Evolutionary conservation across 331 rosid genomes (phyloP), one percentile per base, ranked within the genome.

Genomic region (Pyracantha coccinea): DNA sequence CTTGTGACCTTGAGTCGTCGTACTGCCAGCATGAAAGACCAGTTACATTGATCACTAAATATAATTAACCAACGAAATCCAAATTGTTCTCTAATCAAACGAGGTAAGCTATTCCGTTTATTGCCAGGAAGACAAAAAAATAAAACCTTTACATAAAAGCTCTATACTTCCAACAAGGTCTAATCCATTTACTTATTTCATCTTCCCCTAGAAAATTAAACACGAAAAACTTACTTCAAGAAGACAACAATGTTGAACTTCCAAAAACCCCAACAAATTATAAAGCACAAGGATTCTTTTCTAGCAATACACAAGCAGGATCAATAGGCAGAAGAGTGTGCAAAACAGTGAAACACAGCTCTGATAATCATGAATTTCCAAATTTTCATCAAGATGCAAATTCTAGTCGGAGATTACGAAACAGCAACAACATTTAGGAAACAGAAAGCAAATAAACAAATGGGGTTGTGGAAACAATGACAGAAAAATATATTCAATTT

Each of bases 1-100:
- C 99, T 80, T 94, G 93, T 11, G 95, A 84, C 77, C 75, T 88
- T 15, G 94, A 88, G 23, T 94, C 96, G 71, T 90, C 95, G 50
- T 76, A 85, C 97, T 93, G 88, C 50, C 80, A 80, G 9, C 72
- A 77, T 13, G 7, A 68, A 19, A 29, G 20, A 63, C 38, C 24
- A 55, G 45, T 58, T 27, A 76, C 45, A 74, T 27, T n/a, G 55
- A 55, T 16, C 73, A 47, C 55, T 55, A 52, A 24, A 41, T 41
- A 8, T 6, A 13, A 57, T 59, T 50, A 75, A 59, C 31, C 50
- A 15, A 70, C 7, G 14, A 27, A 70, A 52, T 21, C 35, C 77
- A 60, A 11, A 35, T 61, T 19, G 25, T 41, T 47, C 24, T 32
- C 41, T 20, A 45, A 28, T 21, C 27, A 58, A 45, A 74, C 10